phyloP scores from a whole-genome alignment of 768 basidiomycete genomes.

The Boletus subcaerulescens region DNA sequence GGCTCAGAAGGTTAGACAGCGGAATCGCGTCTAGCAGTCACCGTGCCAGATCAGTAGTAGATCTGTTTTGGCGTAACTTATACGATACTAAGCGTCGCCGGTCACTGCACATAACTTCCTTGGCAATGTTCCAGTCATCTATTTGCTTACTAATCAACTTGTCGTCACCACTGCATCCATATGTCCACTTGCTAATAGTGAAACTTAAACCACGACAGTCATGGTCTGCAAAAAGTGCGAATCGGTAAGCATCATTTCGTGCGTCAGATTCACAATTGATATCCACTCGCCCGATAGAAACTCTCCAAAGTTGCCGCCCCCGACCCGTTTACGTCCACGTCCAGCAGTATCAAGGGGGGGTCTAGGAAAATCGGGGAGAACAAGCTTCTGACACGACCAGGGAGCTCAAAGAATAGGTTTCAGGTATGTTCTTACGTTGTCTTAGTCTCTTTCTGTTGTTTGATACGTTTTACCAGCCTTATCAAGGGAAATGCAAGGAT shows the following conservation, averaged over 20 bases:
- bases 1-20: conserved; percentile 3
- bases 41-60: not conserved
- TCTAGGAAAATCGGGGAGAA: conserved; percentile 82
- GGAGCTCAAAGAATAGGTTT: conserved; percentile 72
- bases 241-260: conserved; percentile 42
- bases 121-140: too few species aligned
- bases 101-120: not conserved
- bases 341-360: conserved; percentile 73
- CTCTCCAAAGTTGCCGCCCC: conserved; percentile 87
- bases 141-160: conserved; percentile 19
- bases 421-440: conserved; percentile 47
- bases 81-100: not conserved
- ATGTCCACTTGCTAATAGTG: not conserved
- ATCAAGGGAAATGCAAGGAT: conserved; percentile 84
- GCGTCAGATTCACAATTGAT: conserved; percentile 1
- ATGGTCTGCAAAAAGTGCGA: conserved; percentile 93
- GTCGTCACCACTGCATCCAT: conserved; percentile 2
- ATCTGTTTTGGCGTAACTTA: not conserved
- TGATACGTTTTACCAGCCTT: conserved; percentile 50
- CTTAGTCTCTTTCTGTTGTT: not conserved
- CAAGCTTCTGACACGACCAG: conserved; percentile 70
- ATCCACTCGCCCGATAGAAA: conserved; percentile 51
- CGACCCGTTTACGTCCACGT: conserved; percentile 78
- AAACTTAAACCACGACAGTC: conserved; percentile 13
- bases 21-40: not conserved